Conservation (phyloP, 1,284 basidiomycete species). For the Athelia psychrophila region DNA sequence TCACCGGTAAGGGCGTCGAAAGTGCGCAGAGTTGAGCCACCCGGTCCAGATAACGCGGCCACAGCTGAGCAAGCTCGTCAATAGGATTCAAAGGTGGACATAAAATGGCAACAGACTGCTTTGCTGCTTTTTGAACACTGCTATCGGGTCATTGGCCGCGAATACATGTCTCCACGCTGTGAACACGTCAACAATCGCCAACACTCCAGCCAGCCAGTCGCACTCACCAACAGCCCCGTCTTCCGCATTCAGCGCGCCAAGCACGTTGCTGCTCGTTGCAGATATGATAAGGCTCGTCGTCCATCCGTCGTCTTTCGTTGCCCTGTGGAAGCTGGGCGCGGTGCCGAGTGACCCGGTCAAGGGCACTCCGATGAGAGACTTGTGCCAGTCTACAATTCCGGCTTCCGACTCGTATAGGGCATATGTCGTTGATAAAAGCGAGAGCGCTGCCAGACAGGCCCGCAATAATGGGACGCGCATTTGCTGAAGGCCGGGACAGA, state of each 20-base stretch:
- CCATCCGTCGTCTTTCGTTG: slow-evolving; percentile 26
- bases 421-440: slow-evolving; percentile 9
- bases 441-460: slow-evolving; percentile 2
- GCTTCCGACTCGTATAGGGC: slow-evolving; percentile 73
- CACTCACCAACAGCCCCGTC: slow-evolving; percentile 73
- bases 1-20: slow-evolving; percentile 68
- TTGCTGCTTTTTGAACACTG: slow-evolving; percentile 63
- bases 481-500: neutral
- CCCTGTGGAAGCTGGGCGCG: slow-evolving; percentile 55
- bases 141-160: slow-evolving; percentile 63
- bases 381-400: slow-evolving; percentile 88
- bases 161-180: slow-evolving; percentile 83
- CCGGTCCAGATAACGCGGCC: slow-evolving; percentile 73
- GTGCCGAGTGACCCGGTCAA: slow-evolving; percentile 42
- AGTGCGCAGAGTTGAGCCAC: slow-evolving; percentile 68
- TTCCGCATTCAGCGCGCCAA: slow-evolving; percentile 72
- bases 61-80: slow-evolving; percentile 45
- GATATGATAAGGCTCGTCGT: slow-evolving; percentile 58
- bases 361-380: slow-evolving; percentile 70
- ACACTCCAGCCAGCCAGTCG: neutral
- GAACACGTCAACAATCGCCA: slow-evolving; percentile 5
- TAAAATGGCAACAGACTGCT: slow-evolving; percentile 41
- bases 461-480: slow-evolving; percentile 2
- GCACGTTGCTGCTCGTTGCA: slow-evolving; percentile 74
- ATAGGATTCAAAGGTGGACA: neutral